Base-by-base conservation (phyloP, 2,329 filamentous ascomycete species). In the Colletotrichum cuscutae region DNA sequence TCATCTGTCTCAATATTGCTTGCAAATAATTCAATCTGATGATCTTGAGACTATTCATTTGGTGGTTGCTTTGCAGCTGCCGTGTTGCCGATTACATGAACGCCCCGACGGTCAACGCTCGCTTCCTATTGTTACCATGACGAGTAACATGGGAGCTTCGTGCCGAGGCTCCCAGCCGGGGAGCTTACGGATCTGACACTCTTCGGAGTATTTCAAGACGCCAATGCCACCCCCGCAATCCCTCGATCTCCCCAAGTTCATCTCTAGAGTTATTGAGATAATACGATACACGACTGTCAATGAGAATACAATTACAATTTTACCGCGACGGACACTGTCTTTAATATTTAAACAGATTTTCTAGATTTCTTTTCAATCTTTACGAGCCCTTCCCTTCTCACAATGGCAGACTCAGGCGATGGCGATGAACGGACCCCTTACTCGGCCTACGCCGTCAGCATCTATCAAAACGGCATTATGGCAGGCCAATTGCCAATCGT, bases 401-500 rank as follows among this genome's bases (percentile, higher is more conserved):
- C 7, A 65, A 78, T 76, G 69, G 71, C 76, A 46, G 72, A 76
- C 54, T 69, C 74, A 60, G 74, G 30, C 9, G 70, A 75, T 32
- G 71, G 30, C 13, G 65, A 75, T 35, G 67, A 74, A 42, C 74
- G 69, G 46, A 35, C 58, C 35, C 72, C 76, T n/a, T 88, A 86
- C 76, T 83, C 83, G 46, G 79, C 80, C n/a, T 86, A 86, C 68
- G 82, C 87, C 72, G 80, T 77, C 28, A 81, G 86, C 49, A 84
- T 91, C 67, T 89, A 91, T 75, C 81, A 81, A 71, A 84, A 85
- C 74, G 88, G 89, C 67, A 83, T 90, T 76, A 77, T 90, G 15
- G 79, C 83, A 56, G 83, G 85, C 65, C 78, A 83, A 57, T 79
- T 83, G 19, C 89, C 89, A 13, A 80, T 82, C 35, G 85, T 91